Evolutionary conservation across 345 rosid genomes (phyloP).

Genomic region (Eucalyptus cloeziana): DNA sequence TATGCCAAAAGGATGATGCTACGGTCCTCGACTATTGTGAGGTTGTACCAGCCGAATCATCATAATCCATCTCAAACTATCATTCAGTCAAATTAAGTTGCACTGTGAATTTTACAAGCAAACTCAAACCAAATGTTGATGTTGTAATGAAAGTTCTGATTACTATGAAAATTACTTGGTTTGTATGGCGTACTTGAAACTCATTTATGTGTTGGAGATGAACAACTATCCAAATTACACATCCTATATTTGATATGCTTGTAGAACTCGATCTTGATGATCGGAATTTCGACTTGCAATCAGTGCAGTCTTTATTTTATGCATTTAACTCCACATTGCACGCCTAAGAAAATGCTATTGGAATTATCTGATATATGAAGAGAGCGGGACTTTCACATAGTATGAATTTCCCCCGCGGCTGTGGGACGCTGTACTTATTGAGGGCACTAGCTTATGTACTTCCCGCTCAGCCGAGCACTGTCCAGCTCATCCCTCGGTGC

Average conservation of each 20-base stretch:
- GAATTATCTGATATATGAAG: not conserved
- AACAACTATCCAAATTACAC: not conserved
- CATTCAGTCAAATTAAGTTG: not conserved
- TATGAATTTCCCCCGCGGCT: too few relatives aligned
- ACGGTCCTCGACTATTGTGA: not conserved
- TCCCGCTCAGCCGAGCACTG: too few relatives aligned
- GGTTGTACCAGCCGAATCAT: not conserved
- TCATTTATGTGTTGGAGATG: not conserved
- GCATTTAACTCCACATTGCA: not conserved
- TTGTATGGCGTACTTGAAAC: not conserved
- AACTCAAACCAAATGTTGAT: not conserved
- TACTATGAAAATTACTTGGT: not conserved
- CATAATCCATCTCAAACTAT: not conserved
- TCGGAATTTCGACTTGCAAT: not conserved
- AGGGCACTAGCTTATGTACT: too few relatives aligned
- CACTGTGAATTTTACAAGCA: not conserved
- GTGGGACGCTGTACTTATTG: too few relatives aligned
- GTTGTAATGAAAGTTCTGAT: not conserved
- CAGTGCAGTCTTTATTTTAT: not conserved
- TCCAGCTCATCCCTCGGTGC: too few relatives aligned
- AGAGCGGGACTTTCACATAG: too few relatives aligned
- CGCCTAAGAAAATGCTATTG: not conserved
- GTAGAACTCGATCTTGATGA: not conserved
- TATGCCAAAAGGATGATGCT: not conserved
- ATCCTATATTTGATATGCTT: not conserved